Percentiles rank a stretch among this genome's conserved stretches.
Conservation (phyloP, 2,329 filamentous ascomycete species). For the Cladosporium sp. region DNA sequence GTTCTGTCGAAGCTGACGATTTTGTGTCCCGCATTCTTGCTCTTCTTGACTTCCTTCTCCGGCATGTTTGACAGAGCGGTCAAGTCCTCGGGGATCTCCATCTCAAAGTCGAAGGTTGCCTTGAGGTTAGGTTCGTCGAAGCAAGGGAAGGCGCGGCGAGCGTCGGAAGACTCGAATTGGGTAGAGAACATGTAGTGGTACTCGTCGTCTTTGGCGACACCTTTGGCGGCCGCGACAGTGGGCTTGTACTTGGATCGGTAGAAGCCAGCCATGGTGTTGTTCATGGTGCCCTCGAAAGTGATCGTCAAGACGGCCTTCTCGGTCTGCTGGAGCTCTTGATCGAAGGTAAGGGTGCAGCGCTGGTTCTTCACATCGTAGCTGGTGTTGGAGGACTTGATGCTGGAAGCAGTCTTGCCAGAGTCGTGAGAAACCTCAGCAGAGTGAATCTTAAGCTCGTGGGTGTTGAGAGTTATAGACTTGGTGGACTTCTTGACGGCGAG, state of each 20-base stretch:
- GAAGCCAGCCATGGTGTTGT: conserved; percentile 92
- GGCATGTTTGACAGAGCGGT: conserved; percentile 95
- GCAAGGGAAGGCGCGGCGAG: conserved; percentile 90
- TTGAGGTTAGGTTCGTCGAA: conserved; percentile 98
- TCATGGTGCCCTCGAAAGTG: conserved; percentile 75
- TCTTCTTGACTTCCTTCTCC: conserved; percentile 65
- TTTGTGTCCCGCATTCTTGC: conserved; percentile 61
- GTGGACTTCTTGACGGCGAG: conserved; percentile 66
- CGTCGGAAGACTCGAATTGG: conserved; percentile 96
- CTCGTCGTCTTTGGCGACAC: conserved; percentile 68
- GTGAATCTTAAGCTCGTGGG: conserved; percentile 74
- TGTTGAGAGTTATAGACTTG: conserved; percentile 76
- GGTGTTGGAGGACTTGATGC: conserved; percentile 61
- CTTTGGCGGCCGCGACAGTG: conserved; percentile 62
- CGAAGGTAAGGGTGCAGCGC: conserved; percentile 73
- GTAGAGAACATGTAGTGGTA: conserved; percentile 75
- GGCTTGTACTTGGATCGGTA: conserved; percentile 94
- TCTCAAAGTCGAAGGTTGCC: conserved; percentile 87
- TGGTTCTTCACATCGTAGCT: conserved; percentile 79
- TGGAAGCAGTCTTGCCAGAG: conserved; percentile 52
- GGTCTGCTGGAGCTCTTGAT: conserved; percentile 63
- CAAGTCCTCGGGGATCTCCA: conserved; percentile 85
- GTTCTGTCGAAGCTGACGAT: conserved; percentile 75
- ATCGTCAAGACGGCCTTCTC: conserved; percentile 64
- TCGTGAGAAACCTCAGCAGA: conserved; percentile 59